These are phyloP conservation scores for Zygotorulaspora chibaensis DNA, from an alignment of 805 yeast genomes.

Conservation along the genomic window DNA sequence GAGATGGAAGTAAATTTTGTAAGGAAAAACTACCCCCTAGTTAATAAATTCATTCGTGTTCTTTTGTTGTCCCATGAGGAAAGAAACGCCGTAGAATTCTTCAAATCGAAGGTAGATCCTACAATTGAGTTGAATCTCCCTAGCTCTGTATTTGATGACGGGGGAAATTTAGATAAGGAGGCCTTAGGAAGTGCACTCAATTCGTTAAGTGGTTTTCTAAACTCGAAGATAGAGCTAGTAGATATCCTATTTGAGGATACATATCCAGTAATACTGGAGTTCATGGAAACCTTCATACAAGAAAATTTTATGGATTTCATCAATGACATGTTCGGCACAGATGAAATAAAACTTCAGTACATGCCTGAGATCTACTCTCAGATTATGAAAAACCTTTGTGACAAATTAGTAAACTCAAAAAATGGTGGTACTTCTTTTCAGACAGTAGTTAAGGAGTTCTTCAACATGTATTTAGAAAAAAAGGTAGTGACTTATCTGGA, in stretches of 20 bases:
- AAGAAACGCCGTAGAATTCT: slow-evolving; percentile 38
- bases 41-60: slow-evolving; percentile 31
- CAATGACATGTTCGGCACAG: slow-evolving; percentile 23
- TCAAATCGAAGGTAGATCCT: slow-evolving; percentile 37
- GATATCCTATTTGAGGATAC: slow-evolving; percentile 39
- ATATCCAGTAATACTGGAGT: slow-evolving; percentile 38
- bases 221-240: slow-evolving; percentile 36
- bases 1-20: slow-evolving; percentile 62
- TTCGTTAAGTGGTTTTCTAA: slow-evolving; percentile 32
- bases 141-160: slow-evolving; percentile 23
- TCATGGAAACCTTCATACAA: slow-evolving; percentile 39
- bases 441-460: slow-evolving; percentile 29
- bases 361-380: slow-evolving; percentile 35
- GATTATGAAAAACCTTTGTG: slow-evolving; percentile 31
- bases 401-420: slow-evolving; percentile 35
- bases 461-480: slow-evolving; percentile 39
- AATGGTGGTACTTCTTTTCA: slow-evolving; percentile 38
- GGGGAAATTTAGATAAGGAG: slow-evolving; percentile 20
- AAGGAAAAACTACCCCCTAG: slow-evolving; percentile 40
- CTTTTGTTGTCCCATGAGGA: slow-evolving; percentile 39
- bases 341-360: slow-evolving; percentile 20
- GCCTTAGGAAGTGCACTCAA: slow-evolving; percentile 23
- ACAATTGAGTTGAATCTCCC: slow-evolving; percentile 32
- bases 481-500: slow-evolving; percentile 33
- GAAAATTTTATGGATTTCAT: slow-evolving; percentile 33